phyloP scores from a whole-genome alignment of 257 asterid genomes.

The Galeopsis tetrahit region DNA sequence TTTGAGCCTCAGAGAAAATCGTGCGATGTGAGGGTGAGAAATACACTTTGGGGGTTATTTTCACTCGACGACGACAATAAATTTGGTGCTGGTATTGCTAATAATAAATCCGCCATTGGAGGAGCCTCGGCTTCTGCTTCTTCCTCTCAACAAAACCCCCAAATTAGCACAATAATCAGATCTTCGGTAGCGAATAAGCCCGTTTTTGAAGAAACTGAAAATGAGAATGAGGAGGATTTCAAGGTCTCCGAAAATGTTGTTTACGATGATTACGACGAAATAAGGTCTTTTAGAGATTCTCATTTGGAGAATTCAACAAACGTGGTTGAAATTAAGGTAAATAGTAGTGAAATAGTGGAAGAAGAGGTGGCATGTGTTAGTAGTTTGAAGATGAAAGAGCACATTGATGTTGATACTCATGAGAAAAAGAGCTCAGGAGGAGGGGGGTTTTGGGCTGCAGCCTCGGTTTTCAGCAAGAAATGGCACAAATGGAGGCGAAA shows the following conservation, averaged over 20 bases:
- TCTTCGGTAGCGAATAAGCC: slow-evolving; percentile 48
- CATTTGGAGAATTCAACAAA: slow-evolving; percentile 39
- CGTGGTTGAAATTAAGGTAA: slow-evolving; percentile 41
- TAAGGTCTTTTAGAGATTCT: slow-evolving; percentile 46
- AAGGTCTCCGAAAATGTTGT: slow-evolving; percentile 36
- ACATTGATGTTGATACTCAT: slow-evolving; percentile 64
- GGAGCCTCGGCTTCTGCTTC: slow-evolving; percentile 29
- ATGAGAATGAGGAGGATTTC: slow-evolving; percentile 52
- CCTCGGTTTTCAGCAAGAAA: slow-evolving; percentile 94
- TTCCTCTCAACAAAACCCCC: slow-evolving; percentile 37
- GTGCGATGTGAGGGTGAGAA: slow-evolving; percentile 86
- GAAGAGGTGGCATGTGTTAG: slow-evolving; percentile 51
- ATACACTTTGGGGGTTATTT: slow-evolving; percentile 74
- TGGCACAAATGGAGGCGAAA: slow-evolving; percentile 95
- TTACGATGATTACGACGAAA: slow-evolving; percentile 48
- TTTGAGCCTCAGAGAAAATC: slow-evolving; percentile 90
- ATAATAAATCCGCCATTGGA: slow-evolving; percentile 22
- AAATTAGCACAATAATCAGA: slow-evolving; percentile 34
- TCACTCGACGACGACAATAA: slow-evolving; percentile 62
- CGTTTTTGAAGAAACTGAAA: slow-evolving; percentile 55
- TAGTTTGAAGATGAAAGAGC: slow-evolving; percentile 73
- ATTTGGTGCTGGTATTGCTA: slow-evolving; percentile 19
- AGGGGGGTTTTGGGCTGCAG: slow-evolving; percentile 88
- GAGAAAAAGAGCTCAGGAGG: slow-evolving; percentile 70
- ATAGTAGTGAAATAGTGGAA: slow-evolving; percentile 67